A percentile compares a stretch with the other conserved stretches of the same genome.
These are phyloP conservation scores for Diaporthe sp. DNA, from an alignment of 2,329 filamentous ascomycete species.

Conservation along the genomic window DNA sequence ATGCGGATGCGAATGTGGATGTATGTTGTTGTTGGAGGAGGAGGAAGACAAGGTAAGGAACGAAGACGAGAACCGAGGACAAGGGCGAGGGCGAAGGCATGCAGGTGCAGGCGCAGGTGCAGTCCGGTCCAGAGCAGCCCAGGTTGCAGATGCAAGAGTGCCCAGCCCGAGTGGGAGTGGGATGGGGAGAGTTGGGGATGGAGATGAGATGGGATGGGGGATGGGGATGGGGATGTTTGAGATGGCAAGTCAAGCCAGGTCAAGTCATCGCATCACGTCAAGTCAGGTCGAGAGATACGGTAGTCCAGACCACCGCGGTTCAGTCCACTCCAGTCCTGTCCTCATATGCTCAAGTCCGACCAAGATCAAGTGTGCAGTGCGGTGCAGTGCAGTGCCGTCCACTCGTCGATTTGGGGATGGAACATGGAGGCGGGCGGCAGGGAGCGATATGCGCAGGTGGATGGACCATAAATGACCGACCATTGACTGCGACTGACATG, in stretches of 20 bases:
- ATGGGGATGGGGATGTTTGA: constrained; percentile 26
- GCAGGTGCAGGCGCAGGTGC: constrained; percentile 6
- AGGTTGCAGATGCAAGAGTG: constrained; percentile 32
- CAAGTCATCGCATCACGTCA: neutral
- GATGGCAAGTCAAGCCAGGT: constrained; percentile 28
- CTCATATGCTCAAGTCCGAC: constrained; percentile 6
- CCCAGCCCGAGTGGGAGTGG: constrained; percentile 9
- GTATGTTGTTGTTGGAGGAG: neutral
- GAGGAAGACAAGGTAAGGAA: neutral
- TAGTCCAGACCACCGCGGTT: constrained; percentile 4
- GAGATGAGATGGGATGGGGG: constrained; percentile 9
- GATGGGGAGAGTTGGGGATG: neutral
- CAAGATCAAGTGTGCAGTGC: neutral
- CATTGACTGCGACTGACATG: constrained; percentile 19
- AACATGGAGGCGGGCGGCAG: neutral
- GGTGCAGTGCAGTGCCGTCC: neutral
- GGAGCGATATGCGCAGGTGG: constrained; percentile 26
- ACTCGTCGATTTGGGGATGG: constrained; percentile 13
- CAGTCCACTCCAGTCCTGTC: neutral
- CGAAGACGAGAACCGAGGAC: constrained; percentile 15
- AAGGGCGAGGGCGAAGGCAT: constrained; percentile 13
- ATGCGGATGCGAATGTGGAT: neutral
- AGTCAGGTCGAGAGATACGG: neutral
- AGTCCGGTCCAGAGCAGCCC: neutral
- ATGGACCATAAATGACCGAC: constrained; percentile 1